Evolutionary conservation across 169 alveolate species (phyloP).

Genomic region (Plasmodium reichenowi): DNA sequence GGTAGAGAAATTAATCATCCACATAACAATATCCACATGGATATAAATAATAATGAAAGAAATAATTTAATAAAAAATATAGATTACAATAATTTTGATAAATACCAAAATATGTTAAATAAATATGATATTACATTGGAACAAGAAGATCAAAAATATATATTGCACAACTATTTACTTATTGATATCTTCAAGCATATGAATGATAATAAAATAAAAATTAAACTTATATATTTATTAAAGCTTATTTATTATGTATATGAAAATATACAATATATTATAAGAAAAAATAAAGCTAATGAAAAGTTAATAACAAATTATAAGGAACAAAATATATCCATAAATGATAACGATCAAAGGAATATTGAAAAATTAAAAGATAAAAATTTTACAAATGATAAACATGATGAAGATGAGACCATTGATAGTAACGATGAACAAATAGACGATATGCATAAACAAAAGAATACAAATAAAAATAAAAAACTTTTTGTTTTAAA

Average conservation of each 20-base stretch:
- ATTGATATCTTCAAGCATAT: constrained; percentile 64
- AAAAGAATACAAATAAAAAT: not conserved
- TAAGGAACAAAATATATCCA: too few relatives aligned
- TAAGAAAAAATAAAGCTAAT: not conserved
- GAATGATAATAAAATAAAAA: constrained; percentile 54
- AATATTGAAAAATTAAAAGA: not conserved
- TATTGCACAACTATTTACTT: constrained; percentile 43
- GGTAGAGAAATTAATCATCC: not conserved
- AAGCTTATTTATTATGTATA: constrained; percentile 66
- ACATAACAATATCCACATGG: not conserved
- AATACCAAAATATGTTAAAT: not conserved
- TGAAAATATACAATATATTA: constrained; percentile 47
- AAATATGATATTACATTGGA: constrained; percentile 25
- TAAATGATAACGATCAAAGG: not conserved
- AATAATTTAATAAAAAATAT: constrained; percentile 23
- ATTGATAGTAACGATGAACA: not conserved
- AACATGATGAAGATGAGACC: not conserved
- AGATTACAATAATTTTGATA: constrained; percentile 46
- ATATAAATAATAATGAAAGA: constrained; percentile 14
- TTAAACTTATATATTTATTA: constrained; percentile 50
- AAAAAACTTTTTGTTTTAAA: constrained; percentile 1
- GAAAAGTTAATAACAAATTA: not conserved
- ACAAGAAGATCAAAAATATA: constrained; percentile 43
- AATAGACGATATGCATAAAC: not conserved
- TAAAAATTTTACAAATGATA: not conserved